A percentile compares a stretch with the other conserved stretches of the same genome.
These are phyloP conservation scores for Plantago elongata DNA, from an alignment of 257 asterid genomes.

Conservation along the genomic window DNA sequence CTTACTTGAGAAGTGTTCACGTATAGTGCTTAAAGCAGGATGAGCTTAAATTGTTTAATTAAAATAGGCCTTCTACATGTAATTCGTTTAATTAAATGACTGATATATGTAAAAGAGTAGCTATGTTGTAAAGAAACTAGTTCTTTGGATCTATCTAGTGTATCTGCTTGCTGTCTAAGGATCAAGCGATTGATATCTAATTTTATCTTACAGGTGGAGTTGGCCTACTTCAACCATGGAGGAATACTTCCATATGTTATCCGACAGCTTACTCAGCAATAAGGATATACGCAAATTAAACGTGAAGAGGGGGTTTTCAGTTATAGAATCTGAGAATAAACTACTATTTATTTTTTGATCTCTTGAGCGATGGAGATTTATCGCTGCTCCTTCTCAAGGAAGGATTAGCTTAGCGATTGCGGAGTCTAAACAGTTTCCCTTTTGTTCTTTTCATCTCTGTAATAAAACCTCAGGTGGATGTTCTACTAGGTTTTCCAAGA, in stretches of 20 bases:
- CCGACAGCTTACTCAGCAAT: conserved; percentile 63
- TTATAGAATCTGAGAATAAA: conserved; percentile 33
- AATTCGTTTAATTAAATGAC: no score
- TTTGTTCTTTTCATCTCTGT: conserved; percentile 13
- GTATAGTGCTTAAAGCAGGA: no score
- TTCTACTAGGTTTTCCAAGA: conserved; percentile 1
- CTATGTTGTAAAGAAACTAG: no score
- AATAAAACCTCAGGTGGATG: conserved; percentile 27
- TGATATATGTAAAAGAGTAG: no score
- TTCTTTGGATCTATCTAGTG: background rate
- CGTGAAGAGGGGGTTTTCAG: conserved; percentile 12
- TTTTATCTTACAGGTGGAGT: conserved; percentile 42
- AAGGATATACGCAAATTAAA: conserved; percentile 20
- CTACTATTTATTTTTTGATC: conserved; percentile 15
- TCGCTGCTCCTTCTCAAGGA: conserved; percentile 21
- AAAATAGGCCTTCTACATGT: no score
- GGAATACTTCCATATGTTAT: conserved; percentile 84
- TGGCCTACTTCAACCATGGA: conserved; percentile 78
- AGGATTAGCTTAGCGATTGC: conserved; percentile 19
- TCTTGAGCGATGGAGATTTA: conserved; percentile 33
- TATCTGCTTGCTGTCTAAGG: conserved; percentile 8
- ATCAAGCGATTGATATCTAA: conserved; percentile 13
- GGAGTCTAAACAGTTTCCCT: conserved; percentile 16
- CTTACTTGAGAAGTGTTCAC: no score
- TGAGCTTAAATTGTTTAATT: no score